Conservation (phyloP, 2,329 filamentous ascomycete genomes). For the Emergomyces africanus region DNA sequence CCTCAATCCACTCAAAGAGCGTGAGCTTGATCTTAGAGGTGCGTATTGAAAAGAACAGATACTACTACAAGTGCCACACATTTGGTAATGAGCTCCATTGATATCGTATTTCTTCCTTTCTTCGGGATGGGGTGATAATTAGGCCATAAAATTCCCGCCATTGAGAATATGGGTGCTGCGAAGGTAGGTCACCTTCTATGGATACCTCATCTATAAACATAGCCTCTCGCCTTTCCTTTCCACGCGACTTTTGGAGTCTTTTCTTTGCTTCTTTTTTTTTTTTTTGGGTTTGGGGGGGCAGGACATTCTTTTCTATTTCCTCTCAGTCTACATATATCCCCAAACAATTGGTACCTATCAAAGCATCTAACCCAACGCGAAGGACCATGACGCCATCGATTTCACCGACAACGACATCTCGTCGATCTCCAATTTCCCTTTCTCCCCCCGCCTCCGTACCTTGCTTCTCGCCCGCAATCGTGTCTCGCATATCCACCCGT, state of each 20-base stretch:
- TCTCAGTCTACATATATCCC: neutral
- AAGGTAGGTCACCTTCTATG: conserved; percentile 48
- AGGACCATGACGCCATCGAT: conserved; percentile 96
- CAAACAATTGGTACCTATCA: neutral
- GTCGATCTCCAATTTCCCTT: conserved; percentile 79
- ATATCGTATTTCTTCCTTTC: conserved; percentile 50
- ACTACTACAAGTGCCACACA: conserved; percentile 80
- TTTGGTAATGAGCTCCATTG: conserved; percentile 58
- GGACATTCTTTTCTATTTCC: conserved; percentile 3
- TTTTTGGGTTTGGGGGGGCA: no score
- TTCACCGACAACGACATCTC: conserved; percentile 97
- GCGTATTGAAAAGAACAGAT: conserved; percentile 91
- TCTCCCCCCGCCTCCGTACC: conserved; percentile 75
- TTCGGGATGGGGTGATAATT: conserved; percentile 29
- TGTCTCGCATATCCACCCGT: conserved; percentile 65
- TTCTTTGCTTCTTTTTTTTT: no score
- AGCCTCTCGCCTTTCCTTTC: conserved; percentile 1
- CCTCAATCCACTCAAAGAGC: conserved; percentile 96
- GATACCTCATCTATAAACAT: neutral
- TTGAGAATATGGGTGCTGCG: conserved; percentile 95
- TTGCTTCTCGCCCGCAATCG: conserved; percentile 85
- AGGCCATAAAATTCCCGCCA: conserved; percentile 96
- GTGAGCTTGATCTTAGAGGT: conserved; percentile 99
- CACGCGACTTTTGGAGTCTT: neutral
- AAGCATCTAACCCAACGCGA: conserved; percentile 3